Base-by-base conservation (phyloP, 2,329 filamentous ascomycete genomes). In the Neoarthrinium moseri region DNA sequence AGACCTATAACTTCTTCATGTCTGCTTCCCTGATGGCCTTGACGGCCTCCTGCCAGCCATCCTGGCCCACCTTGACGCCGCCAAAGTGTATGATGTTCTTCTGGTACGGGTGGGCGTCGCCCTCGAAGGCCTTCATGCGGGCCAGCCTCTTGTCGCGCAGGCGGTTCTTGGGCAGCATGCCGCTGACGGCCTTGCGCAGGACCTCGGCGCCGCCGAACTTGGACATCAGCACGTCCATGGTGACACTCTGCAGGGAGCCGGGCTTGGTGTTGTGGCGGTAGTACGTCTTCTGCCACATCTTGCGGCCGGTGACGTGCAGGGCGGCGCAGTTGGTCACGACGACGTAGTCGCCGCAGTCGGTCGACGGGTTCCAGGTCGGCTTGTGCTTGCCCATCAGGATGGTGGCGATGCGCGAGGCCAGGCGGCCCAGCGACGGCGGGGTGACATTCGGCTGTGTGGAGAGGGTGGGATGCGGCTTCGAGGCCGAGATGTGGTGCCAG, bases 311-410 rank as follows among this genome's bases (percentile, higher is more conserved):
- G 1, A 84, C 86, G 72, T 91, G 84, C 40, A 99, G 77, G 38
- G 92, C 84, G 32, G 87, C 81, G 75, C 94, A 97, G 67, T 91
- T 86, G 29, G 89, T 89, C 42, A 94, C 91, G 1, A 99, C 92
- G 11, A 99, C 91, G 69, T 99, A 99, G 81, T 99, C 94, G 58
- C 94, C 94, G 78, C 94, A 97, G 77, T 99, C 94, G 51, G 91
- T 96, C 18, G 91, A 96, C 2, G 94, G 94, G 71, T 97, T 89
- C 74, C 84, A 99, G 68, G 94, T 96, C 18, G 94, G 94, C 74
- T 99, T 99, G 80, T 99, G 87, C 78, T 99, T 99, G 72, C 94
- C 94, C 91, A 97, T 96, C 43, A 96, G 83, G 50, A 89, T 77
- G 44, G 86, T 76, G 51, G 91, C 92, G 67, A 96, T 96, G 52